Base-by-base conservation (phyloP, 805 yeast species). In the Candida fluviatilis region DNA sequence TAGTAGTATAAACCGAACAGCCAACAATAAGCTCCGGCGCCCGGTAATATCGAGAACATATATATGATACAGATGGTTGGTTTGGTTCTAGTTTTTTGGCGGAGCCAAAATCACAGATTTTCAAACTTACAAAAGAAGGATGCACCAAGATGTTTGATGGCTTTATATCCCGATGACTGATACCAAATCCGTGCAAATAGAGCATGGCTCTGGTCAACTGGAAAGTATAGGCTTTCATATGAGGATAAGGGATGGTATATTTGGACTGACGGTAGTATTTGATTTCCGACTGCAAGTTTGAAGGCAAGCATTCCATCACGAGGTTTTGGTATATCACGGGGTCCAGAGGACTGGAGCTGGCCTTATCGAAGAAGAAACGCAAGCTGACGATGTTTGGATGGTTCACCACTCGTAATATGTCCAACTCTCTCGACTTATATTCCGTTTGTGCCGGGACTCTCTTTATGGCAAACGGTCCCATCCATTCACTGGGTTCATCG, bases 11-110 rank as follows among this genome's bases (percentile, higher is more conserved):
- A 27, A 82, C 75, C 42, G 90, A 78, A 50, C 89, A 84, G 2
- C 99, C 99, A 39, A 93, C 80, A 55, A 93, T 85, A 43, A 93
- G 74, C 61, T 93, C 99, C 0, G 99, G 99, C 1, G 98, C 95
- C 50, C 97, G 76, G 63, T 90, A 90, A 61, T 89, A 93, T 52
- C 99, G 79, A 17, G 96, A 88, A 62, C 97, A 95, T 41, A 93
- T 93, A 58, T 93, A 93, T 36, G 96, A 84, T 46, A 90, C 96
- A 1, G 95, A 82, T n/a, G 93, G 86, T 57, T 84, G 90, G 46
- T 78, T 76, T 29, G 77, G 77, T 56, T 84, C 91, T 46, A 85
- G 69, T 57, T 80, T 79, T 58, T 85, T 85, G 4, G 95, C 95
- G 30, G 86, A 78, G 16, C 95, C 95, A 60, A 85, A 85, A 62